Evolutionary conservation across 2,329 filamentous ascomycete genomes (phyloP).

Genomic region (Aspergillus eucalypticola): DNA sequence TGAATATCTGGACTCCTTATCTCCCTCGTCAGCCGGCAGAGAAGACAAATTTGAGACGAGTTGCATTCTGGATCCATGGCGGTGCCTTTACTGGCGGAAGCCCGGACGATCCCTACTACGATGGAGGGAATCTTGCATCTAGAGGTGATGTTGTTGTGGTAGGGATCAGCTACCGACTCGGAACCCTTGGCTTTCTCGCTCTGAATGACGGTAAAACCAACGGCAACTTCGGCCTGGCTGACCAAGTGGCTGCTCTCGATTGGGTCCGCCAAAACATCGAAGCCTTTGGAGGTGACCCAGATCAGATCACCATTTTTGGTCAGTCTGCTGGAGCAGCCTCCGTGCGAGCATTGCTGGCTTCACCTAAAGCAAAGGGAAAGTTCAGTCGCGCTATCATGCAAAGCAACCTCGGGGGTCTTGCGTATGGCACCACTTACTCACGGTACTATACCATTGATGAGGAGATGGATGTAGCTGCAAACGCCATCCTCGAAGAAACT

Average conservation of each 20-base stretch:
- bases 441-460: constrained; percentile 59
- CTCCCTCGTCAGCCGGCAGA: constrained; percentile 47
- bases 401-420: constrained; percentile 56
- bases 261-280: constrained; percentile 52
- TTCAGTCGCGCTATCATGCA: constrained; percentile 26
- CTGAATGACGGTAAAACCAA: constrained; percentile 57
- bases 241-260: constrained; percentile 53
- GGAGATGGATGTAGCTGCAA: constrained; percentile 51
- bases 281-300: constrained; percentile 51
- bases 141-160: constrained; percentile 62
- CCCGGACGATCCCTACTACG: constrained; percentile 39
- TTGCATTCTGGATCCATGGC: constrained; percentile 57
- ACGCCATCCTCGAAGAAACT: constrained; percentile 52
- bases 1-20: constrained; percentile 9
- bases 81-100: constrained; percentile 58
- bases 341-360: constrained; percentile 52
- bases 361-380: constrained; percentile 19
- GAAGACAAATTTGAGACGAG: constrained; percentile 46
- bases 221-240: constrained; percentile 56
- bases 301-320: constrained; percentile 50
- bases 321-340: constrained; percentile 58
- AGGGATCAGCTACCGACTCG: constrained; percentile 61
- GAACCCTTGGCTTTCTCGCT: constrained; percentile 60
- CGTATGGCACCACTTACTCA: constrained; percentile 61
- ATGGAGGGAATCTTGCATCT: constrained; percentile 59